These are phyloP conservation scores for Nannizziopsis barbatae DNA, from an alignment of 2,329 filamentous ascomycete species.

Conservation along the genomic window DNA sequence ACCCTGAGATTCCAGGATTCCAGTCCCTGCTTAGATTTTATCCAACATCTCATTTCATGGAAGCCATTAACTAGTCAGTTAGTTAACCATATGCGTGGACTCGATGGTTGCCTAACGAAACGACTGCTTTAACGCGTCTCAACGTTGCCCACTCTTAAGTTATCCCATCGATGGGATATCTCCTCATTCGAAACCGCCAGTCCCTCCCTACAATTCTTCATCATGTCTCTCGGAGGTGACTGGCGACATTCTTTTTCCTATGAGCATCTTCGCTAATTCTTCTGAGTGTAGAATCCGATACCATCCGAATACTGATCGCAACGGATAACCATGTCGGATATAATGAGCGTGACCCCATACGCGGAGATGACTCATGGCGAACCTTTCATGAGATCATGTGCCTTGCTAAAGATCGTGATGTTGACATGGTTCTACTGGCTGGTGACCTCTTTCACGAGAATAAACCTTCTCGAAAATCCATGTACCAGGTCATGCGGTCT, in stretches of 20 bases:
- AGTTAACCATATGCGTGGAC: not conserved
- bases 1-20: too few species aligned
- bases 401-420: slow-evolving; percentile 73
- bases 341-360: slow-evolving; percentile 81
- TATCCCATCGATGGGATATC: too few species aligned
- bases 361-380: slow-evolving; percentile 95
- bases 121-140: too few species aligned
- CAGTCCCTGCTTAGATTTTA: too few species aligned
- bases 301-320: slow-evolving; percentile 84
- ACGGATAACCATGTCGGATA: slow-evolving; percentile 98
- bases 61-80: not conserved
- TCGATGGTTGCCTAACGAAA: too few species aligned
- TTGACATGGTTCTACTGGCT: slow-evolving; percentile 93
- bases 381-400: slow-evolving; percentile 94
- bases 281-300: slow-evolving; percentile 54
- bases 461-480: slow-evolving; percentile 85
- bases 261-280: not conserved
- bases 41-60: too few species aligned
- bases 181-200: too few species aligned
- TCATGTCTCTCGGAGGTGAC: slow-evolving; percentile 8
- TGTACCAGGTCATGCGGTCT: slow-evolving; percentile 96
- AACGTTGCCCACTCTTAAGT: too few species aligned
- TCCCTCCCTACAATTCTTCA: not conserved
- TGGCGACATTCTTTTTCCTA: not conserved
- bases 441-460: slow-evolving; percentile 98